Base-by-base conservation (phyloP, 371 early-diverging fungal genomes). In the Vittaforma corneae region DNA sequence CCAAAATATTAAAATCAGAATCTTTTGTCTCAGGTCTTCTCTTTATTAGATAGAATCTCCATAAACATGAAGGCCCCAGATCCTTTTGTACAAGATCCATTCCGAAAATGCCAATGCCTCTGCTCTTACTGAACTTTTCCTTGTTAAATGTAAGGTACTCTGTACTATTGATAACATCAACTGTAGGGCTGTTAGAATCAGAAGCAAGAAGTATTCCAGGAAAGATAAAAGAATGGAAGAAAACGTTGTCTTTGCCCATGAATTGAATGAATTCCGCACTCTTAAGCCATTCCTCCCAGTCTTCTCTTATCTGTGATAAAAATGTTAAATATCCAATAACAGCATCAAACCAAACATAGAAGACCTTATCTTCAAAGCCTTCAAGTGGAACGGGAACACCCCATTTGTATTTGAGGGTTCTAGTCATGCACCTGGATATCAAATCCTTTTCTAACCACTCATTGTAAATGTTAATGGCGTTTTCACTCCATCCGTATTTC, bases 181-280 rank as follows among this genome's bases (percentile, higher is more conserved):
- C 82, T 59, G 91, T 57, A 16, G 92, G 93, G 86, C 89, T 93
- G 3, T 83, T 63, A 35, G 93, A 89, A 34, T 83, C 82, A 5
- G 92, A 87, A 67, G 88, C 95, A 18, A 91, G 77, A 71, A 93
- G 81, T 33, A 86, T 80, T 62, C 85, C 86, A 29, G 98, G 99
- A 86, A 97, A 97, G 48, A 97, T 85, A 55, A 97, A 90, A 2
- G 95, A 88, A 78, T 98, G 99, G 88, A 98, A 98, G 37, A 93
- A 90, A 11, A 96, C 95, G 68, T 98, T 98, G 80, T 98, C 99
- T 81, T 98, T 98, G 75, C 99, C 99, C 98, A 98, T 97, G 78
- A 98, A 98, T 81, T 93, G 91, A 81, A 89, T 91, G 70, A 95
- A 82, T 74, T 90, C 83, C 56, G 88, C 83, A 0, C 91, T 90